A percentile compares a stretch with the other conserved stretches of the same genome.
Conservation (phyloP, 768 basidiomycete genomes). For the Termitomyces sp. region DNA sequence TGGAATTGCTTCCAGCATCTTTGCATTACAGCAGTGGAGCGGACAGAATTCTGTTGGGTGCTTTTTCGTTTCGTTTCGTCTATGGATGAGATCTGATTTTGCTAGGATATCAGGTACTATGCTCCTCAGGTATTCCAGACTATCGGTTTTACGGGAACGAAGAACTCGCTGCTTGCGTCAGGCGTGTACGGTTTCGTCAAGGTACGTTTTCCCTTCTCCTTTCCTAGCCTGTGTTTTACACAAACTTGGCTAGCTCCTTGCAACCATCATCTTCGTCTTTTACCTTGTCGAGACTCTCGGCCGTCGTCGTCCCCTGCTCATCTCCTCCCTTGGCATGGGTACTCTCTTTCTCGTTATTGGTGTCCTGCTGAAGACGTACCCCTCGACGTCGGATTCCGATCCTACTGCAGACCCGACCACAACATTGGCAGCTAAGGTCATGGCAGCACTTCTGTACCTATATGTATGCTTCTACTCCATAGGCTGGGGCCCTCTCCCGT, state of each 20-base stretch:
- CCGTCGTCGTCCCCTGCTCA: constrained; percentile 64
- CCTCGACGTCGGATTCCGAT: constrained; percentile 29
- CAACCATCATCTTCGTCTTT: constrained; percentile 62
- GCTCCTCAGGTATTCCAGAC: constrained; percentile 72
- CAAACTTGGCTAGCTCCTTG: constrained; percentile 39
- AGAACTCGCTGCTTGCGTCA: constrained; percentile 66
- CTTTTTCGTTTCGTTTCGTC: constrained; percentile 11
- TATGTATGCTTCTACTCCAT: constrained; percentile 86
- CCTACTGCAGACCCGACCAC: constrained; percentile 39
- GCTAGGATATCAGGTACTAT: constrained; percentile 46
- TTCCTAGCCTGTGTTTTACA: background rate
- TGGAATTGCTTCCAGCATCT: constrained; percentile 75
- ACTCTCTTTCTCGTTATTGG: constrained; percentile 79
- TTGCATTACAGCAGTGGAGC: constrained; percentile 79
- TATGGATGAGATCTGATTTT: background rate
- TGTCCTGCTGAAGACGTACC: constrained; percentile 76
- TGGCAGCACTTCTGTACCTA: constrained; percentile 84
- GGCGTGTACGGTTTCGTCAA: constrained; percentile 53
- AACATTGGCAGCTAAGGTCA: constrained; percentile 65
- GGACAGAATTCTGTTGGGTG: constrained; percentile 79
- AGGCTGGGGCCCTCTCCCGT: constrained; percentile 68
- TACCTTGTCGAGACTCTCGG: constrained; percentile 65
- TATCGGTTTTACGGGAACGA: constrained; percentile 62
- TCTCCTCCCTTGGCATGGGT: constrained; percentile 79
- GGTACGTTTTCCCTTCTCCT: background rate